Conservation (phyloP, 2,329 filamentous ascomycete species). For the Botrytis sinoallii region DNA sequence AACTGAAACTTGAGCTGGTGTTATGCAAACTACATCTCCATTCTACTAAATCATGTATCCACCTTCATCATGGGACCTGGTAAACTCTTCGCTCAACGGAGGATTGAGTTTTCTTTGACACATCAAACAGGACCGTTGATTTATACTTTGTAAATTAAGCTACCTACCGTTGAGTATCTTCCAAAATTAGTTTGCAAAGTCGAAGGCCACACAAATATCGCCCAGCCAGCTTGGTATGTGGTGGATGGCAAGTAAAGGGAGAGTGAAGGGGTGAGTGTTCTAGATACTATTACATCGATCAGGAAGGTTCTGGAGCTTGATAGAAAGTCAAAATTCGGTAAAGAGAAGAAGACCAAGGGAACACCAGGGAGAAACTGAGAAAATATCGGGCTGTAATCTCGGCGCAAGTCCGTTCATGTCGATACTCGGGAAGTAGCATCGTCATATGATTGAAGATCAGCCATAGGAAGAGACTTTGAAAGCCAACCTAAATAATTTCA, state of each 20-base stretch:
- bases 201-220: neutral
- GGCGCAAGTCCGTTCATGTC: neutral
- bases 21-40: neutral
- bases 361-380: neutral
- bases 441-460: neutral
- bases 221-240: too few species aligned
- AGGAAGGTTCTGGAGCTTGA: neutral
- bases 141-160: neutral
- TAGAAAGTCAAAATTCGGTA: neutral
- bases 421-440: neutral
- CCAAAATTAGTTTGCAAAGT: too few species aligned
- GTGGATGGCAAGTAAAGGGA: fast-evolving
- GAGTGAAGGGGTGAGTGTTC: too few species aligned
- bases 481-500: neutral
- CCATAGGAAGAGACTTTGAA: neutral
- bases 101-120: neutral
- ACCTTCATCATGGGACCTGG: neutral
- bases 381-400: neutral
- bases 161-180: neutral
- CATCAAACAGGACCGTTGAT: neutral
- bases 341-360: too few species aligned
- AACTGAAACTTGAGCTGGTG: neutral
- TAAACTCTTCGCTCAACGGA: neutral
- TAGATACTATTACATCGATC: neutral
- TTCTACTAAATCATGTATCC: neutral